These are phyloP conservation scores for Trypanosomatidae sp. DNA, from an alignment of 208 protist genomes.

Conservation along the genomic window DNA sequence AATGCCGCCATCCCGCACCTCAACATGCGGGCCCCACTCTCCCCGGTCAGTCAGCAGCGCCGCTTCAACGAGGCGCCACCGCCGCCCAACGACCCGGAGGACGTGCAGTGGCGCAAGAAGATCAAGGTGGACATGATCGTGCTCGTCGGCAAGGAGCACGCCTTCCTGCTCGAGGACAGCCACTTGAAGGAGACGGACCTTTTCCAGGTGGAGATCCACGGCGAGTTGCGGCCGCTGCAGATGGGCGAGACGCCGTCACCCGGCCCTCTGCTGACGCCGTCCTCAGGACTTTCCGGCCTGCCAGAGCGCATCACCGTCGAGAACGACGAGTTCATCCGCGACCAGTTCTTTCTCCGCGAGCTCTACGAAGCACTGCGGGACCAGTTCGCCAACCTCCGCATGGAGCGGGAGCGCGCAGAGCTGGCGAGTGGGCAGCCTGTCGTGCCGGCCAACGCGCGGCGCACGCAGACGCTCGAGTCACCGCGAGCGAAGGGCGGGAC, in stretches of 20 bases:
- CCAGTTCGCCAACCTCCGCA: conserved; percentile 48
- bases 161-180: conserved; percentile 47
- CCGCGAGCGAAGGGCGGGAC: too few relatives aligned
- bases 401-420: conserved; percentile 42
- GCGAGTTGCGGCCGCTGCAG: conserved; percentile 38
- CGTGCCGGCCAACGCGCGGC: conserved; percentile 13
- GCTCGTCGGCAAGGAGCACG: conserved; percentile 42
- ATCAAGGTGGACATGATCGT: conserved; percentile 66
- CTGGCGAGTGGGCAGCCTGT: conserved; percentile 25
- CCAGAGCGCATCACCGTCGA: conserved; percentile 36
- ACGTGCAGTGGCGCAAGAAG: conserved; percentile 61
- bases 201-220: conserved; percentile 60
- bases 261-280: conserved; percentile 49
- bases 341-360: conserved; percentile 56
- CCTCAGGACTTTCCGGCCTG: conserved; percentile 23
- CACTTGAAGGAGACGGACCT: conserved; percentile 58
- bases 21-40: conserved; percentile 12
- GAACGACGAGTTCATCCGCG: conserved; percentile 50
- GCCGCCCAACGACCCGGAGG: conserved; percentile 25
- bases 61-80: conserved; percentile 23
- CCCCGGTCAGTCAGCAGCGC: conserved; percentile 15
- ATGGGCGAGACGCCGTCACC: conserved; percentile 36
- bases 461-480: conserved; percentile 55
- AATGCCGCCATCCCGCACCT: conserved; percentile 10
- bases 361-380: conserved; percentile 70